These are phyloP conservation scores for Microthlaspi erraticum DNA, from an alignment of 345 rosid species.

Conservation along the genomic window DNA sequence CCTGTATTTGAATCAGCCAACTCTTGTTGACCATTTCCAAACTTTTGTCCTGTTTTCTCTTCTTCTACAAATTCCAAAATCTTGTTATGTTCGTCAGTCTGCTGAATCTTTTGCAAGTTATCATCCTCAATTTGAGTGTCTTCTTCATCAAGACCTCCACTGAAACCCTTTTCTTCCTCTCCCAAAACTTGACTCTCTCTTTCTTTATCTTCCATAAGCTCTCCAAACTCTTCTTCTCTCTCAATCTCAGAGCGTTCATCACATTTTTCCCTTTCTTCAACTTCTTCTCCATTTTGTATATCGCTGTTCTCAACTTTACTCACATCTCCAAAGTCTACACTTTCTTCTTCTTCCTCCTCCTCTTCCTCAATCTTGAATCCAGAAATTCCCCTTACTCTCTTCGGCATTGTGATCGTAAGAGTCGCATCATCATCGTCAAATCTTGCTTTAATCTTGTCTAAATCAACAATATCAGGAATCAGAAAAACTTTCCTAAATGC, in stretches of 20 bases:
- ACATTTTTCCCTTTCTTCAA: slow-evolving; percentile 14
- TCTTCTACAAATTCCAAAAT: slow-evolving; percentile 11
- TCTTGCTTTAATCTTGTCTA: slow-evolving; percentile 72
- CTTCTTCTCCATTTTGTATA: slow-evolving; percentile 4
- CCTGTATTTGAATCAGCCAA: slow-evolving; percentile 2
- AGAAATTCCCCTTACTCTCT: slow-evolving; percentile 58
- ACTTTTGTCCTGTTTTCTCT: too few species aligned
- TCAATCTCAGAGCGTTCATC: slow-evolving; percentile 3
- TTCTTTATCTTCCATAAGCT: slow-evolving; percentile 15
- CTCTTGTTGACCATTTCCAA: slow-evolving; percentile 1
- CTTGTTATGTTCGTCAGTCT: slow-evolving; percentile 30
- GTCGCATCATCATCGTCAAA: slow-evolving; percentile 59
- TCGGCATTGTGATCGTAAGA: slow-evolving; percentile 69
- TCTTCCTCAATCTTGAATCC: slow-evolving; percentile 65
- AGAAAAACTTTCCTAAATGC: slow-evolving; percentile 60
- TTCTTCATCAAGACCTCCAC: slow-evolving; percentile 7
- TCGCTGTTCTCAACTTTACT: slow-evolving; percentile 24
- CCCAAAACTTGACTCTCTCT: slow-evolving; percentile 33
- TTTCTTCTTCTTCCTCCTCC: slow-evolving; percentile 28
- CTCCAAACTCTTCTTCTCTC: slow-evolving; percentile 13
- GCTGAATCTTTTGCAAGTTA: background rate
- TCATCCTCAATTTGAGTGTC: slow-evolving; percentile 6
- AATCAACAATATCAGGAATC: slow-evolving; percentile 62
- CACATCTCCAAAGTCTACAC: slow-evolving; percentile 18
- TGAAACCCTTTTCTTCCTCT: slow-evolving; percentile 14